Percentiles rank a stretch among this genome's conserved stretches.
Conservation (phyloP, 208 protist genomes). For the Trypanosoma lewisi region DNA sequence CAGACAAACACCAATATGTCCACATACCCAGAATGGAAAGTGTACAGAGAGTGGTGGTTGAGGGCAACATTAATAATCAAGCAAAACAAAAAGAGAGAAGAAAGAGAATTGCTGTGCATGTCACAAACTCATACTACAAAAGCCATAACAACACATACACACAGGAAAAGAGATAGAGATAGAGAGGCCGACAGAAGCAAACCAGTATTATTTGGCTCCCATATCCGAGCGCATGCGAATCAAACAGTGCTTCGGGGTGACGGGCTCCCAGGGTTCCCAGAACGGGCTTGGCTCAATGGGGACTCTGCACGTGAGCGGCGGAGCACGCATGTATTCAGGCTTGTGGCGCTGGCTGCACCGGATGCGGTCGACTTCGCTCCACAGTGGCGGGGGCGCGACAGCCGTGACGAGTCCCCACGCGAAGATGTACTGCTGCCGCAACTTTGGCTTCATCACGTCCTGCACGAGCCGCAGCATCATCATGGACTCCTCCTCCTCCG, state of each 20-base stretch:
- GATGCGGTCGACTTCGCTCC: slow-evolving; percentile 10
- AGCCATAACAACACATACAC: not conserved
- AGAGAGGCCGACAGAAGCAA: slow-evolving; percentile 5
- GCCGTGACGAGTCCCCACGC: slow-evolving; percentile 18
- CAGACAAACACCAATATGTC: too few relatives aligned
- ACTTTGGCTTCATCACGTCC: slow-evolving; percentile 20
- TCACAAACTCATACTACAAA: not conserved
- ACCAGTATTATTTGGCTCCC: not conserved
- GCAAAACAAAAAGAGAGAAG: too few relatives aligned
- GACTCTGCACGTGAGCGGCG: slow-evolving; percentile 7
- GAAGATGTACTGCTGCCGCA: slow-evolving; percentile 16
- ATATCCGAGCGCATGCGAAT: slow-evolving; percentile 5
- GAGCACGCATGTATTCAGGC: slow-evolving; percentile 5
- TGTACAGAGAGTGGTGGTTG: too few relatives aligned
- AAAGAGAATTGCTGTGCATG: too few relatives aligned
- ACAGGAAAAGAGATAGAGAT: slow-evolving; percentile 1
- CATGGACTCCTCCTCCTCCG: slow-evolving; percentile 1
- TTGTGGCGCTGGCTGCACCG: slow-evolving; percentile 16
- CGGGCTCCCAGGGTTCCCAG: not conserved
- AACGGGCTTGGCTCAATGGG: slow-evolving; percentile 14
- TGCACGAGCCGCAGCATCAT: slow-evolving; percentile 1
- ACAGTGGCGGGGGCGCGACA: not conserved
- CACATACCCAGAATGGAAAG: too few relatives aligned
- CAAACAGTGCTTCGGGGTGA: not conserved
- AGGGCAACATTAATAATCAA: too few relatives aligned